Evolutionary conservation across 2,329 filamentous ascomycete species (phyloP), one percentile per base, ranked within the genome.

Genomic region (Clarireedia monteithiana): DNA sequence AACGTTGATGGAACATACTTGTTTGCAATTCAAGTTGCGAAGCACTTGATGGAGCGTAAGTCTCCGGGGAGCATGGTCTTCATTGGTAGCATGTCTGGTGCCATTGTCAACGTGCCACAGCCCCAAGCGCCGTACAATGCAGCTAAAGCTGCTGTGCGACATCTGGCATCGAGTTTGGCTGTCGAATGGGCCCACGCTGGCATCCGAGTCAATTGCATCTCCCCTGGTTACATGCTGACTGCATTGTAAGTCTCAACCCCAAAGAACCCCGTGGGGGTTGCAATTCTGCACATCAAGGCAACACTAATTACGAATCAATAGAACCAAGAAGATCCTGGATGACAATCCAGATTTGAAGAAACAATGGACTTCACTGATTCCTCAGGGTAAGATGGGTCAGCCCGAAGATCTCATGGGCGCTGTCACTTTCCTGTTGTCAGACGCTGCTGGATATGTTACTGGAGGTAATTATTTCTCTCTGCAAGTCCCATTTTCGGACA

Each of bases 201-300:
- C 63, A 96, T 97, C 68, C 83, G 92, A 38, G 92, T 97, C 63
- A 97, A 97, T 76, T 94, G 89, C 73, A 94, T 97, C 70, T 91
- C 86, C 30, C 92, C 92, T 0, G 92, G 94, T 46, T 97, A 97
- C 74, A 97, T 97, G 92, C 76, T 96, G 63, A 96, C 92, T 15
- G 88, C 91, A 57, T 75, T 96, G 88, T 92, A 78, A 82, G 87
- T 75, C 38, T 47, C 36, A 24, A 30, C 6, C 26, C 47, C 42
- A 15, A 45, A 36, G 49, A 45, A 54, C 30, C 27, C 30, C 48
- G 56, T 40, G 44, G 36, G 53, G 52, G 52, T 40, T 10, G 15
- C 7, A 44, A 14, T 27, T 38, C 34, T 46, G 14, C 40, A 53
- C 24, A 24, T 12, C n/a, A 47, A 30, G 23, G 40, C 20, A 42